A percentile compares a stretch with the other conserved stretches of the same genome.
phyloP scores from a whole-genome alignment of 2,329 filamentous ascomycete species.

The Camillea tinctor region DNA sequence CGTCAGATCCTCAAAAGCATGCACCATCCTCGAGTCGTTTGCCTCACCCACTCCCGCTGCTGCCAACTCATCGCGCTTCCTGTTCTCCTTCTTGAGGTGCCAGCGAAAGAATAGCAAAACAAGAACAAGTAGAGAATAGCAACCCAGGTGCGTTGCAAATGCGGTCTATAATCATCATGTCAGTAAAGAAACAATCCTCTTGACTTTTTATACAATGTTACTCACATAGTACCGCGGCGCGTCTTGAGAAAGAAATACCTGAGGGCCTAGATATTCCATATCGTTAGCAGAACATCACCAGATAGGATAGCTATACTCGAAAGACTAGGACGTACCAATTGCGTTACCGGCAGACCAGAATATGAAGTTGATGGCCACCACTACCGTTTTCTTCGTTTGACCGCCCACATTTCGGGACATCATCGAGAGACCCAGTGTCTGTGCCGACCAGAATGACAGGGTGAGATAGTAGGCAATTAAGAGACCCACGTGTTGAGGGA shows the following conservation, averaged over 20 bases:
- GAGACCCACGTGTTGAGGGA: constrained; percentile 62
- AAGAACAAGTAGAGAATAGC: constrained; percentile 60
- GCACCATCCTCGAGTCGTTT: constrained; percentile 25
- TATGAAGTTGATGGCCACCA: constrained; percentile 68
- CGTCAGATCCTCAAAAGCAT: constrained; percentile 37
- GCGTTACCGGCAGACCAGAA: constrained; percentile 69
- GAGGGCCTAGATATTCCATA: constrained; percentile 45
- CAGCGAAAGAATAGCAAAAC: constrained; percentile 58
- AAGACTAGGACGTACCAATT: constrained; percentile 53
- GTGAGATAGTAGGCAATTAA: constrained; percentile 75
- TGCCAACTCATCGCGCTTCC: constrained; percentile 29
- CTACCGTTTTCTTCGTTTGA: constrained; percentile 70
- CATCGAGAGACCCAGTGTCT: constrained; percentile 65
- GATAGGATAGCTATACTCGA: too few relatives aligned
- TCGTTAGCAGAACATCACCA: constrained; percentile 1
- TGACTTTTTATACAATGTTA: not conserved
- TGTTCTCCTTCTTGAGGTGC: constrained; percentile 58
- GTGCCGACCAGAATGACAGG: constrained; percentile 74
- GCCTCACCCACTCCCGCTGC: constrained; percentile 29
- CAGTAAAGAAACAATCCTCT: not conserved
- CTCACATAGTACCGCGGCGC: constrained; percentile 58
- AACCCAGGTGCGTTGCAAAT: constrained; percentile 67
- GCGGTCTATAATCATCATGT: constrained; percentile 45
- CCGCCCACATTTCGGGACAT: constrained; percentile 69
- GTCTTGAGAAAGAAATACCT: constrained; percentile 62